phyloP scores from a whole-genome alignment of 2,329 filamentous ascomycete species.

The Aureobasidium sp. region DNA sequence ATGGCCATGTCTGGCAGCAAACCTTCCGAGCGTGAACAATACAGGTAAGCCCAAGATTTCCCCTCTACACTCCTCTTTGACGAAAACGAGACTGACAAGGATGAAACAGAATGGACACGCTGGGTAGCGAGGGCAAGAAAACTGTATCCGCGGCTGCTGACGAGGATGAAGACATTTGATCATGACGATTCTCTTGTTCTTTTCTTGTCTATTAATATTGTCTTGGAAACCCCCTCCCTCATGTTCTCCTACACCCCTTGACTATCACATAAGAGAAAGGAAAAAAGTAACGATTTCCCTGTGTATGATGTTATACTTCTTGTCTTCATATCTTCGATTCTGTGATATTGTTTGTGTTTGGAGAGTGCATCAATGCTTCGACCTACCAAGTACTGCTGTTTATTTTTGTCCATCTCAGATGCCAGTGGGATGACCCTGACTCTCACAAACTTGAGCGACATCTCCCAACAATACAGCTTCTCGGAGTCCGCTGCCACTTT shows the following conservation, averaged over 20 bases:
- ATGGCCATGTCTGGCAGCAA: constrained; percentile 56
- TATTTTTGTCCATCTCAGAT: too few relatives aligned
- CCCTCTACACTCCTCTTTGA: background rate
- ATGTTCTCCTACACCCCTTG: background rate
- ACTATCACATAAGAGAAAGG: background rate
- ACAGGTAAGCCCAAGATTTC: background rate
- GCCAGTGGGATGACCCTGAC: too few relatives aligned
- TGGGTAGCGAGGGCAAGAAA: constrained; percentile 37
- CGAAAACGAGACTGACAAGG: background rate
- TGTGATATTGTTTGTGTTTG: too few relatives aligned
- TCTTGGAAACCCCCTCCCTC: background rate
- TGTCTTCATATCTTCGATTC: too few relatives aligned
- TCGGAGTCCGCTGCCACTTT: too few relatives aligned
- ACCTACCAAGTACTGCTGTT: too few relatives aligned
- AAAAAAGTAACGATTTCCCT: background rate
- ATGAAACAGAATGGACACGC: constrained; percentile 29
- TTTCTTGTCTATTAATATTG: background rate
- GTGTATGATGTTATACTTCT: background rate
- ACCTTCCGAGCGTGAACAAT: constrained; percentile 2
- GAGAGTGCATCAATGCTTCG: too few relatives aligned
- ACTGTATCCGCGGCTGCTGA: constrained; percentile 19
- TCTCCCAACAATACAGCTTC: too few relatives aligned
- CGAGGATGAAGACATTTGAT: constrained; percentile 24
- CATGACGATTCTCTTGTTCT: background rate
- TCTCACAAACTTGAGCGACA: too few relatives aligned